phyloP scores from a whole-genome alignment of 2,329 filamentous ascomycete genomes.

The Chrysosporium keratinophilum region DNA sequence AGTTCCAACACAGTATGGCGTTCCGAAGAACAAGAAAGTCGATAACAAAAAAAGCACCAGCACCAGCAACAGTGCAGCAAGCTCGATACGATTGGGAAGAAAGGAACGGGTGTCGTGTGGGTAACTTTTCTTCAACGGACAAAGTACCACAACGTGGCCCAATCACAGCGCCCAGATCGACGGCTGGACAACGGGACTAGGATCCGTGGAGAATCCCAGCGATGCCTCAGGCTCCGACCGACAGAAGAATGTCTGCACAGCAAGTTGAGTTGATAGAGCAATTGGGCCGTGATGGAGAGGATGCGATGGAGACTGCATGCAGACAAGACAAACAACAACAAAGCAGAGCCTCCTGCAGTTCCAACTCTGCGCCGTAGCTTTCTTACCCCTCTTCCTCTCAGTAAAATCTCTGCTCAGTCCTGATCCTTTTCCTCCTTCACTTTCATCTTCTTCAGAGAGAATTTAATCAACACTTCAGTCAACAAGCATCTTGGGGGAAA shows the following conservation, averaged over 20 bases:
- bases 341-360: not conserved
- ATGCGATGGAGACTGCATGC: not conserved
- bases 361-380: too few relatives aligned
- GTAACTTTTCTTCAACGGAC: not conserved
- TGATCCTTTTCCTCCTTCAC: not conserved
- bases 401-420: not conserved
- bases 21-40: not conserved
- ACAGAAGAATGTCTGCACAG: too few relatives aligned
- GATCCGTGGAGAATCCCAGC: not conserved
- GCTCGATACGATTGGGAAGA: not conserved
- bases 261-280: too few relatives aligned
- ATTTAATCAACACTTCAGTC: not conserved
- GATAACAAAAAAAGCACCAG: not conserved
- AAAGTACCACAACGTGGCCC: conserved; percentile 14
- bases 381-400: not conserved
- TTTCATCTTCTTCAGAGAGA: not conserved
- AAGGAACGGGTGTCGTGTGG: not conserved
- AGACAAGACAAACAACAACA: not conserved
- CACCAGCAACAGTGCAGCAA: not conserved
- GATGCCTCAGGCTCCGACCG: conserved; percentile 2
- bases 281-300: not conserved
- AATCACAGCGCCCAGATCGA: conserved; percentile 16
- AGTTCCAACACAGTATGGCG: not conserved
- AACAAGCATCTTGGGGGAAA: not conserved
- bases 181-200: not conserved